Evolutionary conservation across 78 protist genomes (phyloP).

Genomic region (Protostelium mycophagum): DNA sequence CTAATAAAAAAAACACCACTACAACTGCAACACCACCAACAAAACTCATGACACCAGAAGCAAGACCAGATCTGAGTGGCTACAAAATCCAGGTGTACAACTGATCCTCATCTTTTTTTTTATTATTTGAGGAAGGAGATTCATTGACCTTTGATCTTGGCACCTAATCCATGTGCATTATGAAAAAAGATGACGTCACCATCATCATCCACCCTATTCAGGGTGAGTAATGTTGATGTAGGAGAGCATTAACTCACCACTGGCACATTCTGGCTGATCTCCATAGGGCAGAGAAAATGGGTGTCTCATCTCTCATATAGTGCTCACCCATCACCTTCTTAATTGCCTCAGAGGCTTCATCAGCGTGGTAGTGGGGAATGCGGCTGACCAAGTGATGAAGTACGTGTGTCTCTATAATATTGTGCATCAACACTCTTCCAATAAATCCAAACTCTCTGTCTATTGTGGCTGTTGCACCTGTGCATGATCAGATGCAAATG

Average conservation of each 20-base stretch:
- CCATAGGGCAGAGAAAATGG: constrained; percentile 42
- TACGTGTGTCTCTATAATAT: constrained; percentile 82
- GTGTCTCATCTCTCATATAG: constrained; percentile 31
- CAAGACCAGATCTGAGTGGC: no score
- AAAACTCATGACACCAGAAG: no score
- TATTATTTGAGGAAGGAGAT: no score
- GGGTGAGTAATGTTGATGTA: background rate
- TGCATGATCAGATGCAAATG: background rate
- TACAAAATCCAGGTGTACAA: no score
- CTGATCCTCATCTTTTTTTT: no score
- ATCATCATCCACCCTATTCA: constrained; percentile 27
- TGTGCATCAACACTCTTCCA: constrained; percentile 61
- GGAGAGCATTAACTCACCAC: background rate
- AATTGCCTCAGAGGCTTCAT: constrained; percentile 68
- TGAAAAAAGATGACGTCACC: constrained; percentile 38
- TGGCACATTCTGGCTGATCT: constrained; percentile 25
- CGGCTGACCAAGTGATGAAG: constrained; percentile 76
- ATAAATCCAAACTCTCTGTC: constrained; percentile 63
- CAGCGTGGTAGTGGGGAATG: constrained; percentile 78
- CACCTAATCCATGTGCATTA: background rate
- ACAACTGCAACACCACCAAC: no score
- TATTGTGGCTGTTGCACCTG: constrained; percentile 63
- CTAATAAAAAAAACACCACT: no score
- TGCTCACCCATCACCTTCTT: constrained; percentile 29
- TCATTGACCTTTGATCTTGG: no score